These are phyloP conservation scores for Mycena floridula DNA, from an alignment of 768 basidiomycete species.

Conservation along the genomic window DNA sequence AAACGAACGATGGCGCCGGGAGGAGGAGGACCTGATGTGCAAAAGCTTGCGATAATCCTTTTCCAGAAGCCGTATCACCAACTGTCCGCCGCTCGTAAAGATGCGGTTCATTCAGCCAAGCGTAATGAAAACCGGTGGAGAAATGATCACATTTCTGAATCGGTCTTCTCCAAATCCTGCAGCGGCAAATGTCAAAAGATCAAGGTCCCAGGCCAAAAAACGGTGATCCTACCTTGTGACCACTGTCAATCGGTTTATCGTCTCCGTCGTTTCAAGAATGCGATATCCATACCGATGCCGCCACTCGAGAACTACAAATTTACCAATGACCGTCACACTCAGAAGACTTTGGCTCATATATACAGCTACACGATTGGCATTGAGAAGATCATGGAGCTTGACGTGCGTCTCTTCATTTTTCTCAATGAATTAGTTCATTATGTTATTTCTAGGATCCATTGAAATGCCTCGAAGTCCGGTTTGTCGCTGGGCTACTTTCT, in stretches of 20 bases:
- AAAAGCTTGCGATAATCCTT: background rate
- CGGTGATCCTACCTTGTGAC: background rate
- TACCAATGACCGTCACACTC: background rate
- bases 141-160: background rate
- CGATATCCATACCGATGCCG: background rate
- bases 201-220: no score
- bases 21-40: background rate
- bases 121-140: background rate
- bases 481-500: background rate
- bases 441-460: background rate
- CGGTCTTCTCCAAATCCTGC: background rate
- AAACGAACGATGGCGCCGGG: background rate
- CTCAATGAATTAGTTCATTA: background rate
- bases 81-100: background rate
- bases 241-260: background rate
- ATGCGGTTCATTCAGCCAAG: background rate
- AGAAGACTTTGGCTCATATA: background rate
- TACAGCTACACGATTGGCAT: background rate
- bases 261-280: background rate
- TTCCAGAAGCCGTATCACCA: background rate
- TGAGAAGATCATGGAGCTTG: background rate
- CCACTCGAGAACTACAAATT: background rate
- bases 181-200: no score
- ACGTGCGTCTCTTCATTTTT: background rate
- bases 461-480: background rate